Base-by-base conservation (phyloP, 768 basidiomycete species). In the Suillus subluteus region DNA sequence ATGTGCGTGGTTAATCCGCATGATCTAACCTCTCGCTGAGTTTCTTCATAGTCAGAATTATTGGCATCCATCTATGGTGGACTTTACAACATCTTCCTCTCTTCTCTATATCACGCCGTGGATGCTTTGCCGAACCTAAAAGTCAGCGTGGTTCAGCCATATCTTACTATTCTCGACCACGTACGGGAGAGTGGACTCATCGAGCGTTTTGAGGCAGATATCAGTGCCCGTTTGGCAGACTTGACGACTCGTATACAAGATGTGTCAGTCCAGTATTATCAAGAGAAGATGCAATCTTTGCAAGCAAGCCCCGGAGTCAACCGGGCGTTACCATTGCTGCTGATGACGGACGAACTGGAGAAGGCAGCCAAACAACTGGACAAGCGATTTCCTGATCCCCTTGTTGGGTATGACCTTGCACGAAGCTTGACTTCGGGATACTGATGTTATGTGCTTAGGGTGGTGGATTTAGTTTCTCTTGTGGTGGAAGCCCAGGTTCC, bases 281-380 rank as follows among this genome's bases (percentile, higher is more conserved):
- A 85, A 18, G 76, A 79, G 64, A 90, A 87, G 78, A 84, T 87
- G 70, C 82, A 84, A 52, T 87, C 90, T 70, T 81, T 92, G 71
- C 87, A 87, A 69, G 79, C 86, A 3, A 80, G 87, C 7, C 91
- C 91, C 5, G 93, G 92, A 1, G 90, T 91, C 15, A 95, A 95
- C 72, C 83, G 90, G 50, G 93, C 95, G 0, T 79, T 94, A 43
- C 94, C 95, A 1, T 79, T 96, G 44, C 79, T 97, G 37, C 77
- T 92, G 37, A 88, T 97, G 86, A 94, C 93, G 5, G 91, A 92
- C 58, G 96, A 97, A 79, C 79, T 98, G 2, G 95, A 97, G 82
- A 97, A 95, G 76, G 80, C 83, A 44, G 88, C 92, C 21, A 96
- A 96, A 77, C 79, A 84, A 32, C 82, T 97, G 41, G 92, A 96